Percentiles rank a stretch among this genome's conserved stretches.
phyloP scores from a whole-genome alignment of 2,329 filamentous ascomycete species.

The Pseudogymnoascus sp. region DNA sequence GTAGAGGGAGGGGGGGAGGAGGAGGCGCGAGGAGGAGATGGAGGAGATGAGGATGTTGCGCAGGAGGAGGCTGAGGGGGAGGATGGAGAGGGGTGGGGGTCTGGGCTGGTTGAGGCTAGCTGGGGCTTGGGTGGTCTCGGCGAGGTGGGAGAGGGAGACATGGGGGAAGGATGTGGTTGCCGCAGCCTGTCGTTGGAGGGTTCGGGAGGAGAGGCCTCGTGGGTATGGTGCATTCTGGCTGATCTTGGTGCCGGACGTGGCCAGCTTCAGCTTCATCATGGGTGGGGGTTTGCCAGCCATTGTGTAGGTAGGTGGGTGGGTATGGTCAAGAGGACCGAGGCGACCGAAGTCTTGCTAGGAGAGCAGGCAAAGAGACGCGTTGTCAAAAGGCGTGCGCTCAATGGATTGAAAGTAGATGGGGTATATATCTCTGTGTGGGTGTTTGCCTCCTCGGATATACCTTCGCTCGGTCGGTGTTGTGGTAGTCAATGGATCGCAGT shows the following conservation, averaged over 20 bases:
- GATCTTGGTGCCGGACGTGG: not conserved
- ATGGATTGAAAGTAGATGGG: not conserved
- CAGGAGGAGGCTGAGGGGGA: constrained; percentile 58
- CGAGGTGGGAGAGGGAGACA: not conserved
- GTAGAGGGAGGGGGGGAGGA: constrained; percentile 62
- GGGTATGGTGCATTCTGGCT: not conserved
- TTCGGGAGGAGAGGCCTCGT: constrained; percentile 21
- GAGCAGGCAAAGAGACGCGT: not conserved
- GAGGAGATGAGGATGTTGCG: constrained; percentile 62
- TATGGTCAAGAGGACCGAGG: not conserved
- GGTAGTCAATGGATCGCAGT: not conserved
- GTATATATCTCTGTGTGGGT: not conserved
- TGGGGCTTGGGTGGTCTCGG: not conserved
- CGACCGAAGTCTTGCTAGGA: not conserved
- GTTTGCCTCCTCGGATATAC: not conserved
- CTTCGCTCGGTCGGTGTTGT: not conserved
- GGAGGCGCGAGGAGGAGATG: constrained; percentile 60
- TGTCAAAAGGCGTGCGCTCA: not conserved
- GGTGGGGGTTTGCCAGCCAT: not conserved
- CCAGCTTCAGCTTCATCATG: constrained; percentile 2
- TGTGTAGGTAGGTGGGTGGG: not conserved
- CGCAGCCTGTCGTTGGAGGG: constrained; percentile 14
- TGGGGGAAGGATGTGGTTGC: constrained; percentile 9
- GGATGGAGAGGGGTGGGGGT: constrained; percentile 48
- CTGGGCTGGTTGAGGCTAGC: constrained; percentile 15